Evolutionary conservation across 495 filamentous ascomycete genomes (phyloP), one percentile per base, ranked within the genome.

Genomic region (Penicillium paxilli): DNA sequence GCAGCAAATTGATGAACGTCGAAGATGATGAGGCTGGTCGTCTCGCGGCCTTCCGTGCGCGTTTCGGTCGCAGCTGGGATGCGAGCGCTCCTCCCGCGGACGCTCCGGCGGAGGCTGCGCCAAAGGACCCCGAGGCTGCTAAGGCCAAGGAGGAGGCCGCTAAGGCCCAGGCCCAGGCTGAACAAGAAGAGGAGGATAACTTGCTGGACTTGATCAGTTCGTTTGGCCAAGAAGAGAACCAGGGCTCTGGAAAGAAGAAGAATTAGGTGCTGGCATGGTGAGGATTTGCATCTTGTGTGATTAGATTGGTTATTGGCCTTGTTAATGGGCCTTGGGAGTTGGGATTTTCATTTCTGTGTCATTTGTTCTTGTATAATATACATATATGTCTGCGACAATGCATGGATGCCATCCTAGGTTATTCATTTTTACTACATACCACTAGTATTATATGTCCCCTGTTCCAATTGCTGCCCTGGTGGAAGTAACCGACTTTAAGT

Each of bases 21-120:
- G 95, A 98, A 71, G 85, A 93, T 54, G 94, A 98, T 66, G 94
- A 98, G 83, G 95, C 94, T 20, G 94, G 94, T 23, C 85, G 89
- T 64, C 70, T 98, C 61, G 85, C 83, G 46, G 88, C 90, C 30
- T 98, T 98, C 78, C 78, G 94, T 47, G 79, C 80, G 54, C 81
- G 85, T 51, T 98, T 91, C 78, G 94, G 94, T 22, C 74, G 89
- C 20, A 84, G 83, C 20, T 98, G 85, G 79, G 94, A 98, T 78
- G 78, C 78, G 20, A 82, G 75, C 50, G 68, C 67, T 44, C 58
- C 63, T 16, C 60, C 47, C 38, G 64, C 60, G 12, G 69, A 38
- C 35, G 35, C 35, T 19, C 35, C 53, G 33, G 19, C 52, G 33
- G 54, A 50, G 35, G 60, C 32, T 47, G 60, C 32, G 41, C 42